A percentile compares a stretch with the other conserved stretches of the same genome.
phyloP scores from a whole-genome alignment of 2,329 filamentous ascomycete genomes.

The Penicillium janthinellum region DNA sequence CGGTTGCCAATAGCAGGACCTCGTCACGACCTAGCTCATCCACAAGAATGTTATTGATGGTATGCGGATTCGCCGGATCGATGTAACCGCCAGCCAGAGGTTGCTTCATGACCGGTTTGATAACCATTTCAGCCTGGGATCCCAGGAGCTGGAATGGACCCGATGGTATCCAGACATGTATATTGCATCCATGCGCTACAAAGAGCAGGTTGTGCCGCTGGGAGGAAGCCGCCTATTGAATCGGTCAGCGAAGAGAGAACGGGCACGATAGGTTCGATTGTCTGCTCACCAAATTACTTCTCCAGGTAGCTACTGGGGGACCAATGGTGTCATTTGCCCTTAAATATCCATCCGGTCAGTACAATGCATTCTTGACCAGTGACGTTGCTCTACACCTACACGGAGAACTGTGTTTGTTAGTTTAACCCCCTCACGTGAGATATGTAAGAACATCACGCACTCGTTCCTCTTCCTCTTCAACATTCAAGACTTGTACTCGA shows the following conservation, averaged over 20 bases:
- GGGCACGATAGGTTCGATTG: not conserved
- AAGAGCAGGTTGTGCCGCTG: slow-evolving; percentile 52
- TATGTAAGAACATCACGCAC: slow-evolving; percentile 31
- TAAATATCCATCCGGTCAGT: slow-evolving; percentile 12
- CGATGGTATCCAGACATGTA: slow-evolving; percentile 49
- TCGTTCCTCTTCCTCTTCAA: slow-evolving; percentile 36
- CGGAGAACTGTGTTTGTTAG: slow-evolving; percentile 29
- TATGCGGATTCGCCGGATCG: slow-evolving; percentile 56
- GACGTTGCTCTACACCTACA: slow-evolving; percentile 18
- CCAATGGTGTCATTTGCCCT: slow-evolving; percentile 17
- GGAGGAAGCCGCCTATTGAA: slow-evolving; percentile 45
- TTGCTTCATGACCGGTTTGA: slow-evolving; percentile 46
- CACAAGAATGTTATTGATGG: slow-evolving; percentile 69
- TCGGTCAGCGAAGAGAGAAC: slow-evolving; percentile 6
- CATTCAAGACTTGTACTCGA: slow-evolving; percentile 33
- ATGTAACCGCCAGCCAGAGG: slow-evolving; percentile 55
- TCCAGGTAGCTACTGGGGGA: slow-evolving; percentile 43
- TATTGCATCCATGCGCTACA: slow-evolving; percentile 42
- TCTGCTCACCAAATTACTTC: slow-evolving; percentile 46
- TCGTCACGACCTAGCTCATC: slow-evolving; percentile 71
- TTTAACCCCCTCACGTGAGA: slow-evolving; percentile 15
- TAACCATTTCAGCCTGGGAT: slow-evolving; percentile 42
- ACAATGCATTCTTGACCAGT: not conserved
- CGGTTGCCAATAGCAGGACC: slow-evolving; percentile 67
- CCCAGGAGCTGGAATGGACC: slow-evolving; percentile 45